Conservation (phyloP, 768 basidiomycete species). For the Leccinum disarticulatum region DNA sequence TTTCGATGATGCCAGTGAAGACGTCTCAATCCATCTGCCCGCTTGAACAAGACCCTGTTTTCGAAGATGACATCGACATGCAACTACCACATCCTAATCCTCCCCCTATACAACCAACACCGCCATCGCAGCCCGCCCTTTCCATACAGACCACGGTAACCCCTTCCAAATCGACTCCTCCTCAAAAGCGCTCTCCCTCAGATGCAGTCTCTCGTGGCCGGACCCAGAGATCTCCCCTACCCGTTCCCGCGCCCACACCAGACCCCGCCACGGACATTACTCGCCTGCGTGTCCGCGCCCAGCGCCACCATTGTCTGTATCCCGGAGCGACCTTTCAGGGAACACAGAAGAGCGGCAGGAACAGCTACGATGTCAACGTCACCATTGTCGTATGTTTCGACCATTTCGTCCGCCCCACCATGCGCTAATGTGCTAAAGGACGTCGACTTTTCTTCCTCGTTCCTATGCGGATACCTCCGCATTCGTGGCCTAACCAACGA, state of each 20-base stretch:
- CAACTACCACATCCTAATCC: constrained; percentile 13
- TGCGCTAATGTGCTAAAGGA: constrained; percentile 50
- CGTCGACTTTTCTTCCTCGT: constrained; percentile 84
- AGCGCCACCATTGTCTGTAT: constrained; percentile 76
- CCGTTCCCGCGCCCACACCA: constrained; percentile 24
- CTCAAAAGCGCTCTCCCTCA: constrained; percentile 22
- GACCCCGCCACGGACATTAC: constrained; percentile 75
- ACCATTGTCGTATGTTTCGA: constrained; percentile 75
- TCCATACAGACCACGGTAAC: constrained; percentile 18
- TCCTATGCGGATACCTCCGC: constrained; percentile 87
- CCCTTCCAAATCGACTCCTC: constrained; percentile 8
- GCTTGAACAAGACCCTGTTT: constrained; percentile 22
- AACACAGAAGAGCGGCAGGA: constrained; percentile 91
- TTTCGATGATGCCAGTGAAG: constrained; percentile 27
- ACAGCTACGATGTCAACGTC: constrained; percentile 92
- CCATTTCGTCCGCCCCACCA: constrained; percentile 3
- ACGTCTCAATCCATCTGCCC: constrained; percentile 17
- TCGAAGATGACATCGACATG: constrained; percentile 40
- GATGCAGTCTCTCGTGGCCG: constrained; percentile 9
- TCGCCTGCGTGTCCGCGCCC: constrained; percentile 68
- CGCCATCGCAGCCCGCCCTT: constrained; percentile 12
- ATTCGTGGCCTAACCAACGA: constrained; percentile 92
- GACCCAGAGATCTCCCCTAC: constrained; percentile 3
- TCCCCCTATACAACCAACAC: background rate
- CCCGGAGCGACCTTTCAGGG: constrained; percentile 88